phyloP scores from a whole-genome alignment of 495 filamentous ascomycete genomes.

The Trichoderma orchidacearum region DNA sequence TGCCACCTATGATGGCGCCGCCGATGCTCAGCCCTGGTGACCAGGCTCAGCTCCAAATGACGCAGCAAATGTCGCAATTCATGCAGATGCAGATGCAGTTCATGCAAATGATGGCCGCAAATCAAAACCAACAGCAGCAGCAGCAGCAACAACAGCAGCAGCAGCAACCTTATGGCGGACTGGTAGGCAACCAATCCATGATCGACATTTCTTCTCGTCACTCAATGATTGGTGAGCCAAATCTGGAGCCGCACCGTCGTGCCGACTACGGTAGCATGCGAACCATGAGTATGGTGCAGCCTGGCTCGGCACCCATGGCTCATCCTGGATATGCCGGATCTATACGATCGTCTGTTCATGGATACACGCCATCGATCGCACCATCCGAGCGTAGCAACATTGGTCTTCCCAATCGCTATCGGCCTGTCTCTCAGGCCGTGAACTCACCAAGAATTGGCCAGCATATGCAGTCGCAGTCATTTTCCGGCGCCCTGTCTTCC shows the following conservation, averaged over 20 bases:
- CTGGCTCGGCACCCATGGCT: conserved; percentile 32
- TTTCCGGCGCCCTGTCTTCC: conserved; percentile 36
- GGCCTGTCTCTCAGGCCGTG: conserved; percentile 55
- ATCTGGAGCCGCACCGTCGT: conserved; percentile 21
- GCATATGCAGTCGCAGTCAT: conserved; percentile 36
- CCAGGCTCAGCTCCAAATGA: conserved; percentile 70
- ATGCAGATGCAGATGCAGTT: conserved; percentile 94
- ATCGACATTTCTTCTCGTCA: conserved; percentile 24
- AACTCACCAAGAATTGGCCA: neutral
- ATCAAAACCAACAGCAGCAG: conserved; percentile 13
- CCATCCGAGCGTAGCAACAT: conserved; percentile 91
- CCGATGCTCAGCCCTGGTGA: conserved; percentile 47
- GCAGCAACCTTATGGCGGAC: neutral
- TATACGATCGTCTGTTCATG: conserved; percentile 25
- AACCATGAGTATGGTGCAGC: conserved; percentile 73
- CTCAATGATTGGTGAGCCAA: conserved; percentile 24
- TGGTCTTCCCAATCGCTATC: conserved; percentile 80
- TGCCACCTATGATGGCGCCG: conserved; percentile 11
- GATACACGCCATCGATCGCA: conserved; percentile 57
- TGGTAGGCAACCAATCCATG: conserved; percentile 5
- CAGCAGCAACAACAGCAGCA: neutral
- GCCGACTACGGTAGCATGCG: conserved; percentile 28
- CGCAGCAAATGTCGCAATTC: conserved; percentile 77
- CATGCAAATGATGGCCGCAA: conserved; percentile 61
- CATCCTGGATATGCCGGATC: conserved; percentile 10